Conservation (phyloP, 345 rosid species). For the Conringia planisiliqua region DNA sequence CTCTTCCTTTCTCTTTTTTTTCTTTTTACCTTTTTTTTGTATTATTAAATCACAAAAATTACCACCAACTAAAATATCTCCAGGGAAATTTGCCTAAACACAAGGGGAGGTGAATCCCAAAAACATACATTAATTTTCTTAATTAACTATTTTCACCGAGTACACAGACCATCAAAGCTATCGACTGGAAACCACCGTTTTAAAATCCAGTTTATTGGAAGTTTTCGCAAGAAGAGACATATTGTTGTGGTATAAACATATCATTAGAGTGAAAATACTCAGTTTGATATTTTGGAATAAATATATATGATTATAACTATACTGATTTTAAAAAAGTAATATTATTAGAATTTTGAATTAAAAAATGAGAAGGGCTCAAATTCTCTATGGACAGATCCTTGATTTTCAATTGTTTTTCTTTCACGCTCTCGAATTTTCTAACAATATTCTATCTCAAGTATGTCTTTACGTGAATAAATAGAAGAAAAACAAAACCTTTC, state of each 20-base stretch:
- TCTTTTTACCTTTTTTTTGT: no score
- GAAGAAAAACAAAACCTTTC: not conserved
- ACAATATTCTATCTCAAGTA: not conserved
- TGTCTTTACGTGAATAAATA: not conserved
- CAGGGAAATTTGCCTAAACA: constrained; percentile 17
- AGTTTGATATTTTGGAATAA: not conserved
- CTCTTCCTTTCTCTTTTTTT: not conserved
- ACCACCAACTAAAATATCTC: not conserved
- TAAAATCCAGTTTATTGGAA: no score
- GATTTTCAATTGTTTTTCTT: not conserved
- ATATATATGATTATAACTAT: not conserved
- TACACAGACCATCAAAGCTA: no score
- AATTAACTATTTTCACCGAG: no score
- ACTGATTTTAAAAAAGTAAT: no score
- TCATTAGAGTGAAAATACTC: not conserved
- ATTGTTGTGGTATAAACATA: no score
- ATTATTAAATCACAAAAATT: not conserved
- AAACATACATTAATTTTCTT: not conserved
- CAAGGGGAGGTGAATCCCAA: constrained; percentile 24
- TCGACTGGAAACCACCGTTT: no score
- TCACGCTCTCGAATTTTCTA: not conserved
- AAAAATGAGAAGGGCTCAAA: not conserved
- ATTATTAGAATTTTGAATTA: not conserved
- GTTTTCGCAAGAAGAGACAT: no score
- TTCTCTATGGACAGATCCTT: not conserved